Evolutionary conservation across 352 stramenopile genomes (phyloP).

Genomic region (Elongisporangium prolatum): DNA sequence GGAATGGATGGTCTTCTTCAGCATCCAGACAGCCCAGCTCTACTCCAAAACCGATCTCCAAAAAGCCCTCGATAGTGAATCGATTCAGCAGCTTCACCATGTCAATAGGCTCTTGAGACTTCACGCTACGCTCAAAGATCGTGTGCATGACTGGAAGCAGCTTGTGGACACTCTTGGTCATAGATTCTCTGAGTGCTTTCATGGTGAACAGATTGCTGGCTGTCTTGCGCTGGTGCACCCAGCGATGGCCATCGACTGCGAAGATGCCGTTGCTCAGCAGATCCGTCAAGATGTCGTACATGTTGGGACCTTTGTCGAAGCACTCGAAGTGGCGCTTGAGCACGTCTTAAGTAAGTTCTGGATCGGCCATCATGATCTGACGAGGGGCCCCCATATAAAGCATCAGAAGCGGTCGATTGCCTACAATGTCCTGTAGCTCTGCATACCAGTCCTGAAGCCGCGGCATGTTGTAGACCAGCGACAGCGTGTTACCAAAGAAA

Average conservation of each 20-base stretch:
- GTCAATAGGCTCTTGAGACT: neutral
- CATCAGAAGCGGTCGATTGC: constrained; percentile 30
- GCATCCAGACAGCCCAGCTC: constrained; percentile 5
- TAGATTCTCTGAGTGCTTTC: constrained; percentile 42
- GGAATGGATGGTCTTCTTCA: constrained; percentile 37
- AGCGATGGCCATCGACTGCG: constrained; percentile 50
- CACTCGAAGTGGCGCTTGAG: constrained; percentile 58
- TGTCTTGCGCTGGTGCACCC: constrained; percentile 68
- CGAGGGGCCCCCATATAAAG: constrained; percentile 25
- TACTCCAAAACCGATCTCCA: neutral
- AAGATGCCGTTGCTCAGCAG: constrained; percentile 69
- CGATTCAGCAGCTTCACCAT: neutral
- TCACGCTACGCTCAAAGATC: constrained; percentile 12
- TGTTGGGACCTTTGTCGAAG: constrained; percentile 53
- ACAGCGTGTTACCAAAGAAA: constrained; percentile 36
- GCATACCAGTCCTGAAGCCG: constrained; percentile 42
- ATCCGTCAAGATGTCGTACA: constrained; percentile 28
- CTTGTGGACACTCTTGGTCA: constrained; percentile 26
- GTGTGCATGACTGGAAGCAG: constrained; percentile 18
- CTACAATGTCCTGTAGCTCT: constrained; percentile 31
- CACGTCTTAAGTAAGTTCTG: constrained; percentile 44
- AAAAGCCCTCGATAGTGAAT: neutral
- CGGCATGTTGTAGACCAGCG: constrained; percentile 29
- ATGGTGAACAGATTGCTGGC: constrained; percentile 86
- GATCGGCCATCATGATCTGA: constrained; percentile 34